Percentiles rank a stretch among this genome's conserved stretches.
Conservation (phyloP, 352 stramenopile species). For the Globisporangium sylvaticum region DNA sequence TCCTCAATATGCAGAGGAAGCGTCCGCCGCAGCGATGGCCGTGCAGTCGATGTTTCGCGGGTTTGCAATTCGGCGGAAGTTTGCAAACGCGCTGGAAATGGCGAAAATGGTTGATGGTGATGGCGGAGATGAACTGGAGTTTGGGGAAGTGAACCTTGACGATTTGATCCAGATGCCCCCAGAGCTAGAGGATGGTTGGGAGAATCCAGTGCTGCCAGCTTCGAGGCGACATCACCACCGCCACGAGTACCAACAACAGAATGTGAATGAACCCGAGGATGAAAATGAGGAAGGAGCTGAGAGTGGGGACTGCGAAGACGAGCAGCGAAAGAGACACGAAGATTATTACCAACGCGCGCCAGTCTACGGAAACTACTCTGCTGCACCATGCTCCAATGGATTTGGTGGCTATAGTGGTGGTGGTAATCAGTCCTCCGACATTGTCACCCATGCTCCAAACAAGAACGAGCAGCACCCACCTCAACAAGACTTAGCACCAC, state of each 20-base stretch:
- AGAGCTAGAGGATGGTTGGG: slow-evolving; percentile 60
- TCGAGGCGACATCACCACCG: background rate
- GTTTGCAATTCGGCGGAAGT: slow-evolving; percentile 63
- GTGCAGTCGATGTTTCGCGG: slow-evolving; percentile 72
- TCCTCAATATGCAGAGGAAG: slow-evolving; percentile 10
- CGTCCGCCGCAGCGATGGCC: slow-evolving; percentile 30
- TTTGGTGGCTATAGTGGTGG: background rate
- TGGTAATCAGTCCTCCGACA: background rate
- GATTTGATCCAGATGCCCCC: slow-evolving; percentile 51
- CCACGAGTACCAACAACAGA: too few species aligned
- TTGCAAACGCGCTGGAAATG: slow-evolving; percentile 52
- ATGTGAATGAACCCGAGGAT: slow-evolving; percentile 11
- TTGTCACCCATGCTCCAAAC: background rate
- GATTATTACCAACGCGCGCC: background rate
- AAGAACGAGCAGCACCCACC: background rate
- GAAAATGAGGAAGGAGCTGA: background rate
- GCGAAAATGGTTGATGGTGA: slow-evolving; percentile 30
- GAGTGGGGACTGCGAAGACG: background rate
- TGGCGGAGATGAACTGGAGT: slow-evolving; percentile 20
- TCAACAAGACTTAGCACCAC: background rate
- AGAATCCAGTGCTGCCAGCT: slow-evolving; percentile 35
- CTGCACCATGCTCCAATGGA: background rate
- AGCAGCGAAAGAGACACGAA: slow-evolving; percentile 6
- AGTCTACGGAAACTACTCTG: background rate
- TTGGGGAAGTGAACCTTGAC: slow-evolving; percentile 52